These are phyloP conservation scores for Flammula alnicola DNA, from an alignment of 1,284 basidiomycete genomes.

Conservation along the genomic window DNA sequence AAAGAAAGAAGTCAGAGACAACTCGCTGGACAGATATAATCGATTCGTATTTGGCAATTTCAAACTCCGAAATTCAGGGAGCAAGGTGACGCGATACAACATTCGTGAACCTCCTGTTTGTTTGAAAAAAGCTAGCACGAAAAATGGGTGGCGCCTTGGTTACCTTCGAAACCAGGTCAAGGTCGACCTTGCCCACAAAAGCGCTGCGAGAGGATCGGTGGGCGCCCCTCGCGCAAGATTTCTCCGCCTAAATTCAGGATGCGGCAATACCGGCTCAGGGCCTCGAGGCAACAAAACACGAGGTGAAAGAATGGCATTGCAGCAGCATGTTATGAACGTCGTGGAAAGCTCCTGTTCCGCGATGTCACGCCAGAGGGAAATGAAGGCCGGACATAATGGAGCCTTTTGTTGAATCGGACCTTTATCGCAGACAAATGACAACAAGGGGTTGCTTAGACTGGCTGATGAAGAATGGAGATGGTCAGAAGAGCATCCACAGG, in stretches of 20 bases:
- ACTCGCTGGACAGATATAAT: conserved; percentile 10
- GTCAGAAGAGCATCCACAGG: too few relatives aligned
- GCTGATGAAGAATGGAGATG: conserved; percentile 7
- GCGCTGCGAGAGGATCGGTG: background rate
- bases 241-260: conserved; percentile 3
- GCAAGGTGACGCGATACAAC: conserved; percentile 5
- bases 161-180: conserved; percentile 9
- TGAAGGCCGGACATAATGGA: background rate
- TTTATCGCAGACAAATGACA: background rate
- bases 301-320: conserved; percentile 8
- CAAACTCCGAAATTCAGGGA: conserved; percentile 17
- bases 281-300: conserved; percentile 11
- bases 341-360: conserved; percentile 6
- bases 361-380: conserved; percentile 5
- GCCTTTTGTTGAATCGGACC: conserved; percentile 5
- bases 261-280: conserved; percentile 3
- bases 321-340: conserved; percentile 10
- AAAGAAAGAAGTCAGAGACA: conserved; percentile 10
- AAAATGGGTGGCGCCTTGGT: background rate
- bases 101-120: background rate
- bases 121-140: background rate
- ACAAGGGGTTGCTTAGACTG: conserved; percentile 3
- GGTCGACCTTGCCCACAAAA: too few relatives aligned
- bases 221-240: background rate
- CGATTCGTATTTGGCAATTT: conserved; percentile 12